Percentiles rank a stretch among this genome's conserved stretches.
Conservation (phyloP, 2,329 filamentous ascomycete genomes). For the Paracamarosporium sp. region DNA sequence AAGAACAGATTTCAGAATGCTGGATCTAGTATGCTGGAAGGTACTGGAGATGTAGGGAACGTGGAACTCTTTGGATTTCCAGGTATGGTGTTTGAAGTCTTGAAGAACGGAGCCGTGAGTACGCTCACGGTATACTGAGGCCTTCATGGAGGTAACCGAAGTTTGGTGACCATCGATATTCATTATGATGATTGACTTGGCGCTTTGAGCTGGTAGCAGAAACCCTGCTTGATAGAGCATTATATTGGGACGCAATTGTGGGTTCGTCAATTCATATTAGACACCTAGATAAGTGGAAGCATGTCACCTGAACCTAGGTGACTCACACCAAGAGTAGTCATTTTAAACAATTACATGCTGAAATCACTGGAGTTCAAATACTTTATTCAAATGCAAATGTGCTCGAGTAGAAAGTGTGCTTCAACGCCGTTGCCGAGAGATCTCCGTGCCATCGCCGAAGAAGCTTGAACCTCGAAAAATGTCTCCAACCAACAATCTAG, state of each 20-base stretch:
- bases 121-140: conserved; percentile 84
- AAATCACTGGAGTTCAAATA: not conserved
- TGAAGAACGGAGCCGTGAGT: conserved; percentile 90
- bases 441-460: conserved; percentile 6
- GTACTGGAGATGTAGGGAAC: conserved; percentile 65
- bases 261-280: not conserved
- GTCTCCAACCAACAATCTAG: conserved; percentile 8
- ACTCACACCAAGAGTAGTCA: not conserved
- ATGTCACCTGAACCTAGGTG: not conserved
- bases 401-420: not conserved
- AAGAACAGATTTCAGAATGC: conserved; percentile 42
- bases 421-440: not conserved
- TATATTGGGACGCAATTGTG: not conserved
- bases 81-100: conserved; percentile 91
- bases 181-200: too few relatives aligned
- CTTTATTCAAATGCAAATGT: not conserved
- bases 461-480: conserved; percentile 11
- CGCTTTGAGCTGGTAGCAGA: not conserved
- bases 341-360: not conserved
- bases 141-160: too few relatives aligned
- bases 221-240: not conserved
- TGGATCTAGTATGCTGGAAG: conserved; percentile 48
- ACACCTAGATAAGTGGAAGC: not conserved
- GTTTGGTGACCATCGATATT: too few relatives aligned
- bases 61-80: conserved; percentile 94